Evolutionary conservation across 75 land plant species (phyloP), one percentile per base, ranked within the genome.

Genomic region (Cupressus sempervirens): DNA sequence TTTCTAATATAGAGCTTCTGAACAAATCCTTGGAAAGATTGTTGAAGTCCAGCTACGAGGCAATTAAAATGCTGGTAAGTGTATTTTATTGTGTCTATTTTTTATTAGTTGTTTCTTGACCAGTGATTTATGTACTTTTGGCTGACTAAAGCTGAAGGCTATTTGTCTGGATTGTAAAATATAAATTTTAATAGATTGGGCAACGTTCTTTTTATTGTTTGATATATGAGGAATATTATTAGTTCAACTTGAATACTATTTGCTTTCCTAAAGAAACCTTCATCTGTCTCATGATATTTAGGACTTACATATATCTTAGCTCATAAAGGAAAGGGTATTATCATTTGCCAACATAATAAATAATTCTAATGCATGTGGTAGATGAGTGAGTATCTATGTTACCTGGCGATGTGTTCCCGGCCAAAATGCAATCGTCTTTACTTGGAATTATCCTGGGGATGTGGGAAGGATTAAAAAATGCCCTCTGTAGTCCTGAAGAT

Each of bases 21-120:
- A 93, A 91, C 80, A 90, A 87, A 76, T 91, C 92, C 45, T 86
- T 98, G 84, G 89, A 91, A 74, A 87, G 94, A 82, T 58, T 98
- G 84, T 94, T 98, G 87, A 90, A 91, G 65, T 88, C 98, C 62
- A 92, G 95, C 80, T 93, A 91, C 89, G 93, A 88, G 72, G 88
- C 96, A 67, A 91, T 98, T 85, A 90, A 89, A 77, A 90, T 91
- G 67, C 93, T 98, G 85, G 99, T 98, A 89, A 87, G 98, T 81
- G 23, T 80, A 56, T 38, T 41, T 29, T 53, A 53, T 7, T 50
- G 2, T 32, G 1, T 53, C 40, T 50, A 4, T 82, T 7, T 82
- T 43, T 7, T 82, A 53, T 82, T 13, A 9, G 34, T 82, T 32
- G 36, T 82, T 82, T 82, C 38, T 30, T 4, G 32, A 15, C 53